phyloP scores from a whole-genome alignment of 495 filamentous ascomycete species.

The Trichoderma gamsii region DNA sequence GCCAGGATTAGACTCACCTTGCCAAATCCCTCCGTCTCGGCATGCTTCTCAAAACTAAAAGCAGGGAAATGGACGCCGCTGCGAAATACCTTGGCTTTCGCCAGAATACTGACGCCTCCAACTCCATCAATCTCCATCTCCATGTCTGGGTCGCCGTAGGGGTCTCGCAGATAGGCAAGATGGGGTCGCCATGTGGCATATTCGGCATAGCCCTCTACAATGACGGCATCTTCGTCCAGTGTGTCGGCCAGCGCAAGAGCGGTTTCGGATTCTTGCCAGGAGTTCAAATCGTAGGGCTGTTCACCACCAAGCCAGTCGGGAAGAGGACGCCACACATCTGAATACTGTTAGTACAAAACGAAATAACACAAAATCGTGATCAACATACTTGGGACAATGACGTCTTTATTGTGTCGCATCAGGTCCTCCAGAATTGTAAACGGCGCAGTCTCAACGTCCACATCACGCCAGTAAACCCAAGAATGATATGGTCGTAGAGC shows the following conservation, averaged over 20 bases:
- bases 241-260: conserved; percentile 90
- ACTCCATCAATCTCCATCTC: conserved; percentile 99
- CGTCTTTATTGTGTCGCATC: conserved; percentile 98
- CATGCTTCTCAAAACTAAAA: conserved; percentile 98
- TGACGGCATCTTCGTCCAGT: conserved; percentile 96
- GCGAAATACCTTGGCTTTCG: conserved; percentile 91
- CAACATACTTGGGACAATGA: conserved; percentile 95
- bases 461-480: conserved; percentile 99
- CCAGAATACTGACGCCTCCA: conserved; percentile 93
- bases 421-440: conserved; percentile 94
- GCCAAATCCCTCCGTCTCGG: conserved; percentile 96
- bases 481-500: conserved; percentile 91
- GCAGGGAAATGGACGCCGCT: conserved; percentile 95
- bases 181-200: conserved; percentile 99
- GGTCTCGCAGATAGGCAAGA: conserved; percentile 93
- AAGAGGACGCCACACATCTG: conserved; percentile 93
- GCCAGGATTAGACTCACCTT: conserved; percentile 57
- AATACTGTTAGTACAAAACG: neutral
- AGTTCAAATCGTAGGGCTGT: conserved; percentile 97
- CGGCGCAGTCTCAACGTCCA: conserved; percentile 95
- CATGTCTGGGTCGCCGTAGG: conserved; percentile 97
- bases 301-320: conserved; percentile 99
- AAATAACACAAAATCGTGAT: neutral
- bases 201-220: conserved; percentile 98
- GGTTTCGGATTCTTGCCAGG: conserved; percentile 98